Evolutionary conservation across 345 rosid genomes (phyloP).

Genomic region (Bretschneidera sinensis): DNA sequence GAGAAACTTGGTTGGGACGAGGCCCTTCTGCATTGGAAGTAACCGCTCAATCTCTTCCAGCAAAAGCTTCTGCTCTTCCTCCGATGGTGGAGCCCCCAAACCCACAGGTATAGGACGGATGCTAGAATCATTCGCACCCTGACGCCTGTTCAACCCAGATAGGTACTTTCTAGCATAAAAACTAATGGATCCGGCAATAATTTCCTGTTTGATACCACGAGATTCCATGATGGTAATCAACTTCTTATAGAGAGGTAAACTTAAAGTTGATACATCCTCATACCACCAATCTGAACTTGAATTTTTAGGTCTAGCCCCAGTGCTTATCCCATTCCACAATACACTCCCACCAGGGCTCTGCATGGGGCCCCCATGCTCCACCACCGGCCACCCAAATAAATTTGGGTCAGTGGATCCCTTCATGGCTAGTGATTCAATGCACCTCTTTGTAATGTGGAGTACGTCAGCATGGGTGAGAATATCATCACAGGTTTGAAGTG

Average conservation of each 20-base stretch:
- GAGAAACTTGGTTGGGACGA: constrained; percentile 72
- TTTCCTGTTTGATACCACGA: constrained; percentile 69
- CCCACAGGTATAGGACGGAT: constrained; percentile 51
- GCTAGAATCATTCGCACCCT: constrained; percentile 55
- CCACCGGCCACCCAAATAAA: constrained; percentile 87
- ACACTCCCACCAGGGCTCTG: constrained; percentile 98
- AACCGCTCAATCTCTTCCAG: constrained; percentile 69
- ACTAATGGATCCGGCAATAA: constrained; percentile 68
- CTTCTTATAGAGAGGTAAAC: constrained; percentile 70
- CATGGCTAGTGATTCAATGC: constrained; percentile 70
- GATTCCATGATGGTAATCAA: constrained; percentile 70
- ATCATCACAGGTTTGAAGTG: constrained; percentile 77
- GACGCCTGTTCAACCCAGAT: constrained; percentile 79
- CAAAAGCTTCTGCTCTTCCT: constrained; percentile 77
- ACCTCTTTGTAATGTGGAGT: constrained; percentile 67
- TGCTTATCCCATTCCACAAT: constrained; percentile 96
- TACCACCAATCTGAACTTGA: constrained; percentile 95
- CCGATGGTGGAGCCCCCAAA: constrained; percentile 58
- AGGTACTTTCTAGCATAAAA: constrained; percentile 72
- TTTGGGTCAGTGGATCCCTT: constrained; percentile 82
- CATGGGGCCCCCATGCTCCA: constrained; percentile 91
- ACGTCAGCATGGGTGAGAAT: constrained; percentile 63
- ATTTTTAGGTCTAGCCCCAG: constrained; percentile 77
- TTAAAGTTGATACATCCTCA: constrained; percentile 75
- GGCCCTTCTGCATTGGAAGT: constrained; percentile 75